These are phyloP conservation scores for Corinectria fuckeliana DNA, from an alignment of 2,329 filamentous ascomycete genomes.

Conservation along the genomic window DNA sequence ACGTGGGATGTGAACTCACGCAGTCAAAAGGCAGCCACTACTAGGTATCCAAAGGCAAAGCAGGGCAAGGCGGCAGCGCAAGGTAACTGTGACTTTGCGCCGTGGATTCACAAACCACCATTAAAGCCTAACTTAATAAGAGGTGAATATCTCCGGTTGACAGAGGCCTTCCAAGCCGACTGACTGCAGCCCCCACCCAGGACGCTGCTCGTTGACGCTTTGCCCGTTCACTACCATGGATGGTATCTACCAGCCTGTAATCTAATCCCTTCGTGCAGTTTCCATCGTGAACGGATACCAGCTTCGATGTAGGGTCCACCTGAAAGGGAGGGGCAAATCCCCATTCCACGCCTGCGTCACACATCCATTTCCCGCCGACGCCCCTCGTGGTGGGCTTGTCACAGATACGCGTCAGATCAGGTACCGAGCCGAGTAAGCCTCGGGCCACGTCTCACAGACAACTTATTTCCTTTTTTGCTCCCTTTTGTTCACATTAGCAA, in stretches of 20 bases:
- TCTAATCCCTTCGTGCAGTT: too few relatives aligned
- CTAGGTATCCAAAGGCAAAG: background rate
- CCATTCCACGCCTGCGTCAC: conserved; percentile 13
- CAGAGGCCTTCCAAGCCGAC: too few relatives aligned
- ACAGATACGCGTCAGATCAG: conserved; percentile 29
- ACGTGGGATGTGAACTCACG: background rate
- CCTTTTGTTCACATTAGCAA: background rate
- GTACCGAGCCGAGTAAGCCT: conserved; percentile 2
- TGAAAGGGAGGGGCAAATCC: conserved; percentile 9
- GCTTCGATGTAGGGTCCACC: conserved; percentile 1
- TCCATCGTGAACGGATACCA: background rate
- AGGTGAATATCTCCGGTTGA: background rate
- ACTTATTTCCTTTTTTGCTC: background rate
- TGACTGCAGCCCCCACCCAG: too few relatives aligned
- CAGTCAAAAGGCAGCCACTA: background rate
- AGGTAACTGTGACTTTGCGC: background rate
- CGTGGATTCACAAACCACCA: background rate
- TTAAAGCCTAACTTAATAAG: too few relatives aligned
- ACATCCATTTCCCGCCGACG: background rate
- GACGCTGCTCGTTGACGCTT: background rate
- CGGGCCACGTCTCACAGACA: background rate
- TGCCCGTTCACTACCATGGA: too few relatives aligned
- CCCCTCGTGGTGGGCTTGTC: conserved; percentile 1
- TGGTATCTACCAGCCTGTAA: too few relatives aligned
- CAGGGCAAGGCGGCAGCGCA: background rate